phyloP scores from a whole-genome alignment of 2,329 filamentous ascomycete genomes.

The Epichloe sibirici region DNA sequence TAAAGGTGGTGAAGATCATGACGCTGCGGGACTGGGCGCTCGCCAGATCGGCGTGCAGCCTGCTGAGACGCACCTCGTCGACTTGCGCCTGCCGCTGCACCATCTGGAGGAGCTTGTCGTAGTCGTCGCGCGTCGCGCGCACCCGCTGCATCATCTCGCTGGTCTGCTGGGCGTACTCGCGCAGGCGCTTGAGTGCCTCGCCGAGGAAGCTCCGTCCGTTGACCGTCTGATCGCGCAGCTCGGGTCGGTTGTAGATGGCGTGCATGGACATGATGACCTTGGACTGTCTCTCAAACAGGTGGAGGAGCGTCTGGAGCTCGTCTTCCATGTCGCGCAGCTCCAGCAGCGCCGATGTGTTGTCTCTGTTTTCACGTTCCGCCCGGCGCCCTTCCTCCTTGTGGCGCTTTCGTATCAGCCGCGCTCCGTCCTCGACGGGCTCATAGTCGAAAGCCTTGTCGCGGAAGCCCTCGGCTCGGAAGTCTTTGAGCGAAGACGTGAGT shows the following conservation, averaged over 20 bases:
- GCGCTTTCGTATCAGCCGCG: conserved; percentile 24
- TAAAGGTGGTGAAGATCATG: conserved; percentile 54
- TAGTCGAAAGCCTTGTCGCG: conserved; percentile 29
- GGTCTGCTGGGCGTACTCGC: conserved; percentile 41
- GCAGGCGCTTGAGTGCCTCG: conserved; percentile 38
- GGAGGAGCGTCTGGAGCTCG: conserved; percentile 44
- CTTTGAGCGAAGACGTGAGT: conserved; percentile 49
- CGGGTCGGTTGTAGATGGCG: conserved; percentile 27
- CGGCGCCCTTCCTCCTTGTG: conserved; percentile 29
- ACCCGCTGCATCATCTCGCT: conserved; percentile 48
- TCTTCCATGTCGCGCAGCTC: conserved; percentile 54
- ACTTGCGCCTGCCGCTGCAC: conserved; percentile 55
- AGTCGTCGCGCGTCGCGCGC: conserved; percentile 45
- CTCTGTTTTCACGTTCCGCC: conserved; percentile 45
- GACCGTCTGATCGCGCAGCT: conserved; percentile 27
- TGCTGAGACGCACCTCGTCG: conserved; percentile 50
- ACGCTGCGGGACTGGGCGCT: conserved; percentile 49
- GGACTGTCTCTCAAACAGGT: conserved; percentile 46
- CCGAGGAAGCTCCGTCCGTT: conserved; percentile 39
- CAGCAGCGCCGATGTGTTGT: conserved; percentile 49
- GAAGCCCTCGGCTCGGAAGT: conserved; percentile 47
- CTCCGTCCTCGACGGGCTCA: conserved; percentile 28
- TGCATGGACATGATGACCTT: conserved; percentile 36
- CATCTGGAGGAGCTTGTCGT: conserved; percentile 54
- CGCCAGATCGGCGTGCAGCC: conserved; percentile 50